Conservation (phyloP, 2,329 filamentous ascomycete genomes). For the Trichoderma afroharzianum region DNA sequence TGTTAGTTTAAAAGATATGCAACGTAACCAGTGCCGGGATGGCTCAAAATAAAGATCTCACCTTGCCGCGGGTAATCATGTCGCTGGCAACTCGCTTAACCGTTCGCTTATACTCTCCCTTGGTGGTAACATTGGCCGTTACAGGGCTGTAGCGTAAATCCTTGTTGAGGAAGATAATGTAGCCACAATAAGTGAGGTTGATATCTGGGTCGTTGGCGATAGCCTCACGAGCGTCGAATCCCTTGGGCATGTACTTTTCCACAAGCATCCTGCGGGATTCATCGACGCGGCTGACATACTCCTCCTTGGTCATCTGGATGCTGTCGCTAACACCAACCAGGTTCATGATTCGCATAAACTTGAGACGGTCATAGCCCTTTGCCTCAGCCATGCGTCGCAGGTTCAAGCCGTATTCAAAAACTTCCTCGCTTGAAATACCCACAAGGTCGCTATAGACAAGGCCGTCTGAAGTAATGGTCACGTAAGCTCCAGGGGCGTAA, state of each 20-base stretch:
- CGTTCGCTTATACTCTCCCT: neutral
- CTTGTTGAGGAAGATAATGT: neutral
- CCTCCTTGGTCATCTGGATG: neutral
- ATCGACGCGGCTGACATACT: neutral
- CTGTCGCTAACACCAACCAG: neutral
- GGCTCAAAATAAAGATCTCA: neutral
- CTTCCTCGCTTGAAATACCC: neutral
- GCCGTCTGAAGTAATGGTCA: neutral
- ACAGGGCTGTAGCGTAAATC: neutral
- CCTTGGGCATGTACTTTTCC: neutral
- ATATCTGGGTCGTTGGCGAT: neutral
- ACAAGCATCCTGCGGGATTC: neutral
- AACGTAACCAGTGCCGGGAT: neutral
- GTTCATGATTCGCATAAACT: constrained; percentile 4
- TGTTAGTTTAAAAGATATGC: neutral
- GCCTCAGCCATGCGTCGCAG: neutral
- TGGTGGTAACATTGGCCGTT: neutral
- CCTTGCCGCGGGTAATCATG: constrained; percentile 4
- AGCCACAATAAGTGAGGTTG: neutral
- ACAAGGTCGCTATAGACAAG: neutral
- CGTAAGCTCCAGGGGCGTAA: neutral
- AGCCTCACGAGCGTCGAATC: neutral
- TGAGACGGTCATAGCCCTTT: neutral
- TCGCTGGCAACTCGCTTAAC: neutral
- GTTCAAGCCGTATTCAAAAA: neutral